phyloP scores from a whole-genome alignment of 2,329 filamentous ascomycete species.

The Penicillium sp. region DNA sequence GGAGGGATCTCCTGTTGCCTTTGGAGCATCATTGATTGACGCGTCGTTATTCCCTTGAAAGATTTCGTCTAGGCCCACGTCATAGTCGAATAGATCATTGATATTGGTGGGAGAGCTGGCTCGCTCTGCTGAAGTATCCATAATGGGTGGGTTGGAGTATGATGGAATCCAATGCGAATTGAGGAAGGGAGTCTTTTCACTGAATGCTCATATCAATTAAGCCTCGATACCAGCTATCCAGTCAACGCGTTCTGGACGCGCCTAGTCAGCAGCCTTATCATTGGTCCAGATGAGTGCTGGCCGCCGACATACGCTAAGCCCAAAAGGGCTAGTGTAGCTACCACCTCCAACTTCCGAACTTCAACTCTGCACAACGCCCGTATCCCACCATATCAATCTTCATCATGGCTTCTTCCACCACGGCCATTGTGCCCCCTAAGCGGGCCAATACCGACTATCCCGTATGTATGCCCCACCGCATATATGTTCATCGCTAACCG shows the following conservation, averaged over 20 bases:
- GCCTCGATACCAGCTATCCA: neutral
- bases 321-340: slow-evolving; percentile 22
- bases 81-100: slow-evolving; percentile 75
- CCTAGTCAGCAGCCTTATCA: slow-evolving; percentile 13
- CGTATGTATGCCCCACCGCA: slow-evolving; percentile 55
- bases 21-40: slow-evolving; percentile 20
- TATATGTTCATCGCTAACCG: slow-evolving; percentile 18
- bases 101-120: slow-evolving; percentile 48
- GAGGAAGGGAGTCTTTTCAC: neutral
- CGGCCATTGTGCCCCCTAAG: slow-evolving; percentile 70
- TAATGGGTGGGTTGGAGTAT: neutral
- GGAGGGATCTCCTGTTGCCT: slow-evolving; percentile 43
- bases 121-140: slow-evolving; percentile 13
- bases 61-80: slow-evolving; percentile 58
- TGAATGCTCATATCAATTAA: neutral
- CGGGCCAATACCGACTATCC: slow-evolving; percentile 80
- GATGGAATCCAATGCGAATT: neutral
- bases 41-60: slow-evolving; percentile 38
- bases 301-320: slow-evolving; percentile 17
- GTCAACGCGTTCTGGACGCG: slow-evolving; percentile 22
- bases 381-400: slow-evolving; percentile 11
- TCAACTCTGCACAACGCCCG: slow-evolving; percentile 25
- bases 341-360: slow-evolving; percentile 32
- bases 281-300: slow-evolving; percentile 13
- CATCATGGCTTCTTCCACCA: slow-evolving; percentile 40